Evolutionary conservation across 1,284 basidiomycete species (phyloP).

Genomic region (Caloboletus inedulis): DNA sequence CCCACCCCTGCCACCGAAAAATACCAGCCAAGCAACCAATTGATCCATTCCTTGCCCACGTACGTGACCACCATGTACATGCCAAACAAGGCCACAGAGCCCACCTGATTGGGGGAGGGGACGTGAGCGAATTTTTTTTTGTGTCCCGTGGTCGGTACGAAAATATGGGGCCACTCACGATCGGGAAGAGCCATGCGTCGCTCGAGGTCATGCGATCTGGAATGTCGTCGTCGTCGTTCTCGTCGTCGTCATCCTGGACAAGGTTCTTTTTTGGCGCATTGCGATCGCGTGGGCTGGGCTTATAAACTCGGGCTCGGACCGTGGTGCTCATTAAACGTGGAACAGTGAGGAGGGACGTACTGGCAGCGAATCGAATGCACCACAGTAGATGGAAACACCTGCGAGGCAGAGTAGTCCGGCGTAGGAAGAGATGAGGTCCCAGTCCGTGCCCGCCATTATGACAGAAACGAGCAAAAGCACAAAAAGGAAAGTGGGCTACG

Average conservation of each 20-base stretch:
- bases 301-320: not conserved
- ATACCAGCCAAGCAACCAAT: constrained; percentile 74
- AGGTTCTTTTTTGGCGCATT: constrained; percentile 12
- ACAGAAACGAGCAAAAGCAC: not conserved
- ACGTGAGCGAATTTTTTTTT: not conserved
- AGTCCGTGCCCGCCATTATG: constrained; percentile 38
- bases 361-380: constrained; percentile 64
- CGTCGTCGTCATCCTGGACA: constrained; percentile 28
- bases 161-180: constrained; percentile 42
- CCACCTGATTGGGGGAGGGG: constrained; percentile 43
- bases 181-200: constrained; percentile 77
- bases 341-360: constrained; percentile 37
- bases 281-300: constrained; percentile 13
- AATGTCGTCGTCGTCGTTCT: constrained; percentile 45
- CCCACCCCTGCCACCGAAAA: constrained; percentile 64
- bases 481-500: constrained; percentile 1
- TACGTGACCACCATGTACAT: constrained; percentile 75
- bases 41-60: constrained; percentile 80
- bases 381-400: constrained; percentile 59
- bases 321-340: not conserved
- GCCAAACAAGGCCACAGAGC: constrained; percentile 61
- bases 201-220: constrained; percentile 58
- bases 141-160: not conserved
- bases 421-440: constrained; percentile 63
- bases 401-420: constrained; percentile 64